These are phyloP conservation scores for Echinochloa phyllopogon DNA, from an alignment of 176 grass and related monocot species.

Conservation along the genomic window DNA sequence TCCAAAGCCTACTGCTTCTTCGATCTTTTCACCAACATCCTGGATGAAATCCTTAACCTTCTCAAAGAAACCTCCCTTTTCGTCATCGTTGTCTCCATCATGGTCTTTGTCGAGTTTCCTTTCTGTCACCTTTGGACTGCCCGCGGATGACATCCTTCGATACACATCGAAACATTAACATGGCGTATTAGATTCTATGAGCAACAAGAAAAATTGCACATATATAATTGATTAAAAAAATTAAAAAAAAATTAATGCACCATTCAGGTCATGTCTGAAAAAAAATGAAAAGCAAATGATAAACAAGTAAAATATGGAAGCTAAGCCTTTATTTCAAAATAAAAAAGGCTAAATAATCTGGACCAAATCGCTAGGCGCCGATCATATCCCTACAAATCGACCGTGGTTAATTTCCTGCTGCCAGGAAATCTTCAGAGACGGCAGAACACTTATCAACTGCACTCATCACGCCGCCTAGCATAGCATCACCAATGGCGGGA, in stretches of 20 bases:
- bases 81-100: slow-evolving; percentile 4
- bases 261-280: too few species aligned
- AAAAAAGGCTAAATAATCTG: not conserved
- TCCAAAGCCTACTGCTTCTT: slow-evolving; percentile 64
- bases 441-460: not conserved
- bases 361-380: not conserved
- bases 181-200: not conserved
- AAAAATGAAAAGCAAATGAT: too few species aligned
- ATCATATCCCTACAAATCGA: too few species aligned
- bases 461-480: not conserved
- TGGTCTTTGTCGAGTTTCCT: slow-evolving; percentile 40
- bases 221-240: not conserved
- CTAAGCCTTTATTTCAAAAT: too few species aligned
- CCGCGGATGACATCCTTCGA: slow-evolving; percentile 53
- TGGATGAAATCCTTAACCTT: slow-evolving; percentile 85
- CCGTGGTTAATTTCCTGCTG: not conserved
- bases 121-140: slow-evolving; percentile 48
- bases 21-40: slow-evolving; percentile 76
- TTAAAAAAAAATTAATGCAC: too few species aligned
- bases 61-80: slow-evolving; percentile 57
- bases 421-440: not conserved
- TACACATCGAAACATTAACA: not conserved
- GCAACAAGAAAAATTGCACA: not conserved
- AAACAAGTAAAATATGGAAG: too few species aligned
- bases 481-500: too few species aligned